Evolutionary conservation across 345 rosid species (phyloP), one percentile per base, ranked within the genome.

Genomic region (Salix koriyanagi): DNA sequence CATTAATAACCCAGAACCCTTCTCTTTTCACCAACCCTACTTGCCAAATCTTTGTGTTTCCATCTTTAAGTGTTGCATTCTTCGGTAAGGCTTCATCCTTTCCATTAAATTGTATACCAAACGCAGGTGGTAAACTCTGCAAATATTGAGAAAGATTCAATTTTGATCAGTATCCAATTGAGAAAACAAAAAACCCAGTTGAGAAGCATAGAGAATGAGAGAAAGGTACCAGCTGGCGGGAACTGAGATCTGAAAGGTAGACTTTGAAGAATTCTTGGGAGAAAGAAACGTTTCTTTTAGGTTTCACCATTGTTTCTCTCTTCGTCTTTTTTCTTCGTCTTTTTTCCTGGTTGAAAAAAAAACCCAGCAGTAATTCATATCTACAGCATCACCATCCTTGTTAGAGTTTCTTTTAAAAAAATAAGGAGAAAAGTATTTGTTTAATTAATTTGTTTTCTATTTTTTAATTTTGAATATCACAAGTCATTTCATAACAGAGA

Each of bases 41-140:
- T n/a, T 36, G 62, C 86, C 86, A 85, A 65, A 37, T 75, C 73
- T 79, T 75, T 61, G 73, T 46, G 6, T 70, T n/a, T 18, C 8
- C 10, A 75, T 74, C 81, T 71, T 69, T 52, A 52, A 78, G 69
- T 30, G 71, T 60, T 32, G 68, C 68, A 26, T 36, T 39, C 28
- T 66, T 50, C 0, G 75, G 75, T 60, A 56, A 13, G 15, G 18
- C 44, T 41, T 41, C 44, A 41, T 41, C 9, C 13, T 41, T 41
- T 41, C 44, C 44, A 41, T 41, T 41, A 41, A 71, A 72, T 9
- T 67, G 67, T 67, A 10, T 14, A 19, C 25, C 75, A 69, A 79
- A 76, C 28, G 76, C 85, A 2, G 74, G 82, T 4, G 85, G 80
- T 26, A 82, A 79, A 19, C 30, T 67, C 85, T 82, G 81, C 50